These are phyloP conservation scores for Phoma sp. DNA, from an alignment of 2,329 filamentous ascomycete species.

Conservation along the genomic window DNA sequence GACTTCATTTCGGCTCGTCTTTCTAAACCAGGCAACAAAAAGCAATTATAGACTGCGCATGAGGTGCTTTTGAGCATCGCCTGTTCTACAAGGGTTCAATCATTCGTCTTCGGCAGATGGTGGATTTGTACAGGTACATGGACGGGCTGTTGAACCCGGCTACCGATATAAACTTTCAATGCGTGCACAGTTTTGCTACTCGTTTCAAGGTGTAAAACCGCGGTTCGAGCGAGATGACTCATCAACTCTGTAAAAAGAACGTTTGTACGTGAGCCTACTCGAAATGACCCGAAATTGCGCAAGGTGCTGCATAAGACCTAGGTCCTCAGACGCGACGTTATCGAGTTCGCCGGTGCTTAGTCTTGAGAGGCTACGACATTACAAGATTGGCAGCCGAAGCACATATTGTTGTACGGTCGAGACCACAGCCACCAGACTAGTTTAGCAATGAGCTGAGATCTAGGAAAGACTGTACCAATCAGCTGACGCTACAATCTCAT, in stretches of 20 bases:
- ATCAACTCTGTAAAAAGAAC: background rate
- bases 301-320: background rate
- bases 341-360: background rate
- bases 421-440: conserved; percentile 4
- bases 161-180: too few species aligned
- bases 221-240: too few species aligned
- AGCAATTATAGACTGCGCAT: too few species aligned
- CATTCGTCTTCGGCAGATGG: too few species aligned
- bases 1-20: too few species aligned
- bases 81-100: too few species aligned
- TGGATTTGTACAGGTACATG: too few species aligned
- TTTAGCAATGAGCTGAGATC: background rate
- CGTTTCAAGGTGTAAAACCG: background rate
- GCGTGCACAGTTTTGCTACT: too few species aligned
- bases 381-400: background rate
- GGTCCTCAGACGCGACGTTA: background rate
- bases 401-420: background rate
- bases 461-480: background rate
- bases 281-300: background rate
- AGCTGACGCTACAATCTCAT: background rate
- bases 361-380: background rate
- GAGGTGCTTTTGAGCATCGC: too few species aligned
- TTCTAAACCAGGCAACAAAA: too few species aligned
- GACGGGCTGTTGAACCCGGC: too few species aligned
- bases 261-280: background rate